phyloP scores from a whole-genome alignment of 805 yeast genomes.

The Starmerella geochares region DNA sequence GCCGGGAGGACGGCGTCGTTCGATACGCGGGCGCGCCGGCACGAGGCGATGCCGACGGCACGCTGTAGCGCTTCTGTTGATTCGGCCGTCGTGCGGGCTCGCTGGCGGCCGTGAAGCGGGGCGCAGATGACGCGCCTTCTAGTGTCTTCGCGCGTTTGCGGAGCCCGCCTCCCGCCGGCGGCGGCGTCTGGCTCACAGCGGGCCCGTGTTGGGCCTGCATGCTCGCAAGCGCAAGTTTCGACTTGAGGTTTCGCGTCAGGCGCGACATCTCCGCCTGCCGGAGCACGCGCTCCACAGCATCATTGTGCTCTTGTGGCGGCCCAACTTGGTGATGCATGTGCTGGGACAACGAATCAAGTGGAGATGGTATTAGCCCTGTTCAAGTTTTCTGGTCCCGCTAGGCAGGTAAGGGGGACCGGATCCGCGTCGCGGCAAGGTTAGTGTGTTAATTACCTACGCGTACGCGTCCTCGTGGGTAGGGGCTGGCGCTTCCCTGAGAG shows the following conservation, averaged over 20 bases:
- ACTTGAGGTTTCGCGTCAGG: conserved; percentile 35
- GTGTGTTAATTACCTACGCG: conserved; percentile 8
- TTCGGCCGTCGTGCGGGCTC: conserved; percentile 3
- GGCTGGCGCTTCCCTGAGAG: background rate
- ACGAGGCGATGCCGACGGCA: conserved; percentile 2
- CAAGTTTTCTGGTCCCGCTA: background rate
- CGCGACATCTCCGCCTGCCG: conserved; percentile 37
- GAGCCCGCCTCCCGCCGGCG: background rate
- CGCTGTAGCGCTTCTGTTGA: conserved; percentile 5
- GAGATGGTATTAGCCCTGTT: background rate
- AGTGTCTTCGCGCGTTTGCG: conserved; percentile 25
- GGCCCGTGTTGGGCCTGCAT: conserved; percentile 31
- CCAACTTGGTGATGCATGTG: conserved; percentile 4
- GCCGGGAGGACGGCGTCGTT: background rate
- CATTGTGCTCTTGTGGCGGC: conserved; percentile 7
- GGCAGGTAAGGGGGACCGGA: background rate
- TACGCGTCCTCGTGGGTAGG: conserved; percentile 1
- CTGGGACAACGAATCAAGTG: background rate
- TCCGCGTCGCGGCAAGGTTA: conserved; percentile 6
- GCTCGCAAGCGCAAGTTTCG: conserved; percentile 36
- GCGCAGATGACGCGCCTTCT: conserved; percentile 22
- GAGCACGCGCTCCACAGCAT: conserved; percentile 33
- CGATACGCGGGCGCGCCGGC: background rate
- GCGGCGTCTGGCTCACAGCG: conserved; percentile 4
- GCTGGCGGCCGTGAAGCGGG: conserved; percentile 12